Evolutionary conservation across 208 protist genomes (phyloP).

Genomic region (Trypanosoma cruzi): DNA sequence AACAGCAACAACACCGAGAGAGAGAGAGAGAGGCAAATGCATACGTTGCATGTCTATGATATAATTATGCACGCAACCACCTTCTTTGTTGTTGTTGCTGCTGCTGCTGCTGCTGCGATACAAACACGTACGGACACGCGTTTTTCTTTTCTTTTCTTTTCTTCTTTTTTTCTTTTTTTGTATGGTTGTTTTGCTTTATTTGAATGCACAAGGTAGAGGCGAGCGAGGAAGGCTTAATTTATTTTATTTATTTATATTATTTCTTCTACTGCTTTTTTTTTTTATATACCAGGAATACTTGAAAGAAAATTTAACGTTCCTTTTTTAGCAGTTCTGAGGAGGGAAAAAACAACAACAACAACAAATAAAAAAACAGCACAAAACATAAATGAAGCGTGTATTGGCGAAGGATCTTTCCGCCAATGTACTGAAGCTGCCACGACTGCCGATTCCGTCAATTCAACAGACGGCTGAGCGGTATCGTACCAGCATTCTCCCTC

Average conservation of each 20-base stretch:
- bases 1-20: background rate
- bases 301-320: no score
- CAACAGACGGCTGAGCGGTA: conserved; percentile 65
- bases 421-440: conserved; percentile 80
- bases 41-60: no score
- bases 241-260: background rate
- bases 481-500: conserved; percentile 43
- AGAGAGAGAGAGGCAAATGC: no score
- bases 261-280: no score
- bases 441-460: conserved; percentile 76
- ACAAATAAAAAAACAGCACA: background rate
- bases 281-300: no score
- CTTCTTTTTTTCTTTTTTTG: no score
- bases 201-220: no score
- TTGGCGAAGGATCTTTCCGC: conserved; percentile 44
- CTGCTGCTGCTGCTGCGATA: no score
- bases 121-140: no score
- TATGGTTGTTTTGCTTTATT: no score
- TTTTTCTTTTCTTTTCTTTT: no score
- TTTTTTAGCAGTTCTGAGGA: background rate
- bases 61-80: no score
- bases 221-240: background rate
- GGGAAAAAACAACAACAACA: background rate
- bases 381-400: conserved; percentile 64
- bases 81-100: conserved; percentile 3